Evolutionary conservation across 2,329 filamentous ascomycete genomes (phyloP).

Genomic region (Thelonectria rubi): DNA sequence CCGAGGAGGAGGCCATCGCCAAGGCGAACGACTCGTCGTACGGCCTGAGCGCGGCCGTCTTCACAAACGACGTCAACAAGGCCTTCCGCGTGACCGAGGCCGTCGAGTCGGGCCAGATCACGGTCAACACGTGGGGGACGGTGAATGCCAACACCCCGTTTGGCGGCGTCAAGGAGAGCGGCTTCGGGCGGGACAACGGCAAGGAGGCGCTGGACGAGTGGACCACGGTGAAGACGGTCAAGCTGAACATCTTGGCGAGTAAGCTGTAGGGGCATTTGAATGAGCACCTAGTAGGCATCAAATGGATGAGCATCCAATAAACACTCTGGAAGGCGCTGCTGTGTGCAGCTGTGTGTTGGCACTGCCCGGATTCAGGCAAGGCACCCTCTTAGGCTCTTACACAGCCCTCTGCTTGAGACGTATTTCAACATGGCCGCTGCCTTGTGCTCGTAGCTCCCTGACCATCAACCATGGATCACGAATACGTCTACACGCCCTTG

Average conservation of each 20-base stretch:
- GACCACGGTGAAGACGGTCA: slow-evolving; percentile 44
- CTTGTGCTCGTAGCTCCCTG: no score
- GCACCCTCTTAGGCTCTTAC: no score
- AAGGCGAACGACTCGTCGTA: slow-evolving; percentile 55
- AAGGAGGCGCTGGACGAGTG: slow-evolving; percentile 46
- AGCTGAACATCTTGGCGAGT: slow-evolving; percentile 31
- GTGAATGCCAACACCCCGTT: slow-evolving; percentile 44
- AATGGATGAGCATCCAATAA: no score
- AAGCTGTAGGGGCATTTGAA: slow-evolving; percentile 27
- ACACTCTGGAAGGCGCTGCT: no score
- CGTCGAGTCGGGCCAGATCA: slow-evolving; percentile 73
- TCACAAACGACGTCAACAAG: slow-evolving; percentile 59
- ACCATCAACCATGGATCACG: no score
- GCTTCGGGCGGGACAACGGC: slow-evolving; percentile 46
- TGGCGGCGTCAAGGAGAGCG: slow-evolving; percentile 48
- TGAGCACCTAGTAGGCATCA: no score
- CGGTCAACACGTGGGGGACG: slow-evolving; percentile 58
- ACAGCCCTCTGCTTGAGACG: no score
- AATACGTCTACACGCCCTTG: no score
- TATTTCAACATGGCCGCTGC: no score
- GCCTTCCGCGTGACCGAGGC: slow-evolving; percentile 28
- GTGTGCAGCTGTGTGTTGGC: no score
- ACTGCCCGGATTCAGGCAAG: no score
- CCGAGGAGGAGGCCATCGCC: slow-evolving; percentile 41
- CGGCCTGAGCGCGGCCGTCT: slow-evolving; percentile 63